phyloP scores from a whole-genome alignment of 2,329 filamentous ascomycete genomes.

The Botrytis sinoallii region DNA sequence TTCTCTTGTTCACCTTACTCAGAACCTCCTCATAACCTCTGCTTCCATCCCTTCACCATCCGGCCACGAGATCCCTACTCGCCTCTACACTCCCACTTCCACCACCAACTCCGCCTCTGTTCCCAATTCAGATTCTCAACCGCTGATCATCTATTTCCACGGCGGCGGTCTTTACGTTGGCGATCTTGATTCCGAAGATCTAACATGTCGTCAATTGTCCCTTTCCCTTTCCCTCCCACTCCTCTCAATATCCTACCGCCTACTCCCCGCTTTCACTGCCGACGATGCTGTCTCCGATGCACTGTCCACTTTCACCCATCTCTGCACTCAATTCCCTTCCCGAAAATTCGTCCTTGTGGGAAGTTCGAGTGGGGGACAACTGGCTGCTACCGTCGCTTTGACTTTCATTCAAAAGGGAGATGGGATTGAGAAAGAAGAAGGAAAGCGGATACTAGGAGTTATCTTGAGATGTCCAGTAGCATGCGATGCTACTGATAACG shows the following conservation, averaged over 20 bases:
- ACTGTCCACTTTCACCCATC: constrained; percentile 39
- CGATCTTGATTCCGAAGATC: constrained; percentile 49
- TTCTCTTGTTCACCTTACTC: constrained; percentile 41
- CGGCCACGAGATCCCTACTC: not conserved
- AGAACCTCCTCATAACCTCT: constrained; percentile 34
- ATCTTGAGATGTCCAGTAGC: constrained; percentile 50
- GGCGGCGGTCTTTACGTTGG: constrained; percentile 49
- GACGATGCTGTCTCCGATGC: constrained; percentile 44
- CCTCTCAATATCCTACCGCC: constrained; percentile 48
- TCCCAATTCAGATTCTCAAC: not conserved
- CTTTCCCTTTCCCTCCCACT: constrained; percentile 36
- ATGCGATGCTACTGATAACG: constrained; percentile 43
- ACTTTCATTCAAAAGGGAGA: constrained; percentile 32
- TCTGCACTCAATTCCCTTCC: constrained; percentile 21
- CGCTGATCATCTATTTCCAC: constrained; percentile 46
- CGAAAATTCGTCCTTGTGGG: constrained; percentile 41
- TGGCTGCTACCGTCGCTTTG: constrained; percentile 44
- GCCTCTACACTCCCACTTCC: constrained; percentile 4
- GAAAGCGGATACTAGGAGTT: constrained; percentile 39
- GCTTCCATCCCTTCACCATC: not conserved
- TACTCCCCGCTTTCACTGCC: constrained; percentile 43
- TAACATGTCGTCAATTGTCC: constrained; percentile 44
- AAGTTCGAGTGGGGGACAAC: constrained; percentile 49
- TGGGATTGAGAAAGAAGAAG: not conserved
- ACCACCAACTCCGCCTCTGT: not conserved